phyloP scores from a whole-genome alignment of 768 basidiomycete species.

The Chalciporus sphaerocephalus region DNA sequence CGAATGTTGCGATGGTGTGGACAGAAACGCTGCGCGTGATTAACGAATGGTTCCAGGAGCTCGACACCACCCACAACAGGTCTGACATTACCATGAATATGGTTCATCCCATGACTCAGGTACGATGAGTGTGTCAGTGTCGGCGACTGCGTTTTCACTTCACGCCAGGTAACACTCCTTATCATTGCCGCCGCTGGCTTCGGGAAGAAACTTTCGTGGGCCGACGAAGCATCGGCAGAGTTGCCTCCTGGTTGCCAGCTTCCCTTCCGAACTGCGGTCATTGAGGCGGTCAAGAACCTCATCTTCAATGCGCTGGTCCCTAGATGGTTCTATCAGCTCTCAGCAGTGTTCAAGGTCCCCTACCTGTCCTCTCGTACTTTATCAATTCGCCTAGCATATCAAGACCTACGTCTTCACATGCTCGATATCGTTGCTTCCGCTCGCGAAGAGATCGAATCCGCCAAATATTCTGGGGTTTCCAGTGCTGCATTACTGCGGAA shows the following conservation, averaged over 20 bases:
- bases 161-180: constrained; percentile 33
- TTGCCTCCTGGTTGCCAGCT: constrained; percentile 31
- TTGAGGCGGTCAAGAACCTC: constrained; percentile 17
- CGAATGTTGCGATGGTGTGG: constrained; percentile 49
- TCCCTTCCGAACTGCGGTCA: constrained; percentile 36
- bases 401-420: constrained; percentile 39
- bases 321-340: constrained; percentile 28
- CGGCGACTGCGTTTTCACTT: neutral
- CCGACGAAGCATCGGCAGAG: constrained; percentile 25
- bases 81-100: constrained; percentile 20
- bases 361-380: constrained; percentile 31
- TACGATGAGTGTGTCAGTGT: constrained; percentile 1
- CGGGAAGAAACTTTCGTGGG: constrained; percentile 35
- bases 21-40: constrained; percentile 37
- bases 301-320: constrained; percentile 33
- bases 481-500: constrained; percentile 41
- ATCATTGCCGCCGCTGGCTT: constrained; percentile 41
- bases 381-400: constrained; percentile 31
- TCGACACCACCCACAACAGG: constrained; percentile 23
- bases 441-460: constrained; percentile 32
- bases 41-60: constrained; percentile 40
- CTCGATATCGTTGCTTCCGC: constrained; percentile 38
- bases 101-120: constrained; percentile 10
- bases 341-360: constrained; percentile 30
- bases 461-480: constrained; percentile 16